Evolutionary conservation across 2,329 filamentous ascomycete genomes (phyloP).

Genomic region (Tolypocladium ophioglossoides): DNA sequence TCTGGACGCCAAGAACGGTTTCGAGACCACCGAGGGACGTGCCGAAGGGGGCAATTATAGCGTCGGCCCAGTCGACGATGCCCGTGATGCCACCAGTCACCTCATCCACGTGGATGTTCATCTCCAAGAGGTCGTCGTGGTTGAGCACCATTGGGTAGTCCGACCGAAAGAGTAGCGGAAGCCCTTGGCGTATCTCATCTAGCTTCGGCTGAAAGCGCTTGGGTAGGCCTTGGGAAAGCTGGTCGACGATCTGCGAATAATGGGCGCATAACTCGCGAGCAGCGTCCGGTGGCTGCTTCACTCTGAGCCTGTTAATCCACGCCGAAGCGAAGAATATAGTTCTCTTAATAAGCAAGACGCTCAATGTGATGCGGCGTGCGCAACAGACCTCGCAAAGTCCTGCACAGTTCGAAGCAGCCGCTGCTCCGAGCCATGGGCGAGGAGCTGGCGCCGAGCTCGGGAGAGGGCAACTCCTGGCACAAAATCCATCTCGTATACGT

Average conservation of each 20-base stretch:
- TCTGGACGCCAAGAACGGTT: conserved; percentile 8
- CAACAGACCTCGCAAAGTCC: conserved; percentile 7
- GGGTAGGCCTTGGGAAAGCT: conserved; percentile 6
- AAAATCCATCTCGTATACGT: conserved; percentile 8
- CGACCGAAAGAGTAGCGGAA: conserved; percentile 9
- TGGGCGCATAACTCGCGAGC: conserved; percentile 1
- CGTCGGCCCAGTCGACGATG: conserved; percentile 17
- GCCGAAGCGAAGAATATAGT: conserved; percentile 11
- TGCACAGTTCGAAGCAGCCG: conserved; percentile 4
- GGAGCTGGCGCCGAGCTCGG: conserved; percentile 4
- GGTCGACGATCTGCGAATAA: conserved; percentile 5
- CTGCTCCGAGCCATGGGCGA: conserved; percentile 1
- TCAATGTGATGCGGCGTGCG: neutral
- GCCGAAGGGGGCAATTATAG: conserved; percentile 15
- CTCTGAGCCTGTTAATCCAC: conserved; percentile 4
- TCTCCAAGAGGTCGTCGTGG: conserved; percentile 17
- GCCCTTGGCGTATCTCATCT: conserved; percentile 4
- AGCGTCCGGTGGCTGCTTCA: neutral
- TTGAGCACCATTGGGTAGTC: conserved; percentile 12
- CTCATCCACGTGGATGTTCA: conserved; percentile 17
- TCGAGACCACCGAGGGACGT: conserved; percentile 14
- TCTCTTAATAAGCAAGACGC: neutral
- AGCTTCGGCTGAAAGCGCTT: conserved; percentile 4
- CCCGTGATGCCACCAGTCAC: conserved; percentile 14
- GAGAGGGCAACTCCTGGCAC: conserved; percentile 7